These are phyloP conservation scores for Sanghuangporus weigelae DNA, from an alignment of 1,284 basidiomycete genomes.

Conservation along the genomic window DNA sequence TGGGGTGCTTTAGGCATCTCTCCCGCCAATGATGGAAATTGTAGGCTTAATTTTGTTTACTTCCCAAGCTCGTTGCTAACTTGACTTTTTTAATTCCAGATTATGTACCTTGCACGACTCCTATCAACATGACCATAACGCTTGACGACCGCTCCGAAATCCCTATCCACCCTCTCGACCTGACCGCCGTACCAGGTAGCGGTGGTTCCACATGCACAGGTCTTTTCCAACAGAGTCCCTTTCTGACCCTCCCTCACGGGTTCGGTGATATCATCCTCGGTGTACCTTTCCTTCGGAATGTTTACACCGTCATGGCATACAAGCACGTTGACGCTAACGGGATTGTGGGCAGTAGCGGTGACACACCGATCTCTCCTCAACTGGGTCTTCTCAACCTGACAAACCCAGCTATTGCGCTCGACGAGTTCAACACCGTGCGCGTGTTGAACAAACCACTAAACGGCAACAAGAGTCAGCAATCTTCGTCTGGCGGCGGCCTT, in stretches of 20 bases:
- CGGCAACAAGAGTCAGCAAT: slow-evolving; percentile 6
- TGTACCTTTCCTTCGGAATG: slow-evolving; percentile 68
- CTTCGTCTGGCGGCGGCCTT: slow-evolving; percentile 22
- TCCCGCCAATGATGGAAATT: slow-evolving; percentile 56
- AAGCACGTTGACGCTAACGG: slow-evolving; percentile 41
- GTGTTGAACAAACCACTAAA: slow-evolving; percentile 53
- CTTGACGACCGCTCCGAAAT: slow-evolving; percentile 51
- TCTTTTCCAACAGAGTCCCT: slow-evolving; percentile 51
- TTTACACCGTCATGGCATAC: slow-evolving; percentile 69
- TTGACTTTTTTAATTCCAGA: slow-evolving; percentile 34
- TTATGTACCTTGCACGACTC: slow-evolving; percentile 63
- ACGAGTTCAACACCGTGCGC: slow-evolving; percentile 62
- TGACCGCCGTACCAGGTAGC: slow-evolving; percentile 39
- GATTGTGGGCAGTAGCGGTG: slow-evolving; percentile 32
- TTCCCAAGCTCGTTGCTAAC: background rate
- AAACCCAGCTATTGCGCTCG: slow-evolving; percentile 48
- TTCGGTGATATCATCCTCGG: slow-evolving; percentile 66
- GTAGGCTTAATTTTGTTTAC: slow-evolving; percentile 35
- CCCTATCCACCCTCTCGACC: slow-evolving; percentile 65
- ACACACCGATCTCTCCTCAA: slow-evolving; percentile 33
- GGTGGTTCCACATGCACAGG: slow-evolving; percentile 53
- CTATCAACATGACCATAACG: slow-evolving; percentile 64
- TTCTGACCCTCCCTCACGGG: slow-evolving; percentile 30
- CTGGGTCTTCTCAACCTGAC: slow-evolving; percentile 59
- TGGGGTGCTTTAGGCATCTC: slow-evolving; percentile 66